Conservation (phyloP, 2,329 filamentous ascomycete genomes). For the Fusarium agapanthi region DNA sequence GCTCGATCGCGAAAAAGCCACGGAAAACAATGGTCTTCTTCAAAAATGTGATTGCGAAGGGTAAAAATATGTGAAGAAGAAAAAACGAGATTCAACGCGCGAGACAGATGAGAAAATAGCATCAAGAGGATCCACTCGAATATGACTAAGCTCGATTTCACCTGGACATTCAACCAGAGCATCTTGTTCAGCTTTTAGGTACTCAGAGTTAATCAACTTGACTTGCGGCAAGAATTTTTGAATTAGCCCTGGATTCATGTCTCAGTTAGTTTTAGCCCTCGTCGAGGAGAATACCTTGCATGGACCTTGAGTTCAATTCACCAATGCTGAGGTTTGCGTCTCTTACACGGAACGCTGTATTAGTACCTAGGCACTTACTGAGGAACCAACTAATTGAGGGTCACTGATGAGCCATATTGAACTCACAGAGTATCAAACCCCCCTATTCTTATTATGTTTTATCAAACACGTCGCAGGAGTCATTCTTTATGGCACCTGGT, state of each 20-base stretch:
- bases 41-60: constrained; percentile 50
- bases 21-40: constrained; percentile 44
- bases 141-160: constrained; percentile 37
- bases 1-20: constrained; percentile 57
- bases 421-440: neutral
- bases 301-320: neutral
- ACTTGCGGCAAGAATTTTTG: fast-evolving
- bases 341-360: neutral
- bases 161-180: neutral
- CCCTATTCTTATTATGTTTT: neutral
- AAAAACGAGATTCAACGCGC: constrained; percentile 19
- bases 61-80: constrained; percentile 58
- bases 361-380: too few relatives aligned
- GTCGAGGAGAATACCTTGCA: neutral
- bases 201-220: neutral
- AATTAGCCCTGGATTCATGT: too few relatives aligned
- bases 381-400: neutral
- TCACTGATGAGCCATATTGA: neutral
- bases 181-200: neutral
- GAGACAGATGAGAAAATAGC: constrained; percentile 3
- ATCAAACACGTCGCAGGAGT: too few relatives aligned
- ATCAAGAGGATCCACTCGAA: constrained; percentile 23
- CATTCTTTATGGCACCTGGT: neutral
- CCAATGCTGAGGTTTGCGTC: neutral
- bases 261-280: too few relatives aligned